phyloP scores from a whole-genome alignment of 768 basidiomycete genomes.

The Lactarius deliciosus region DNA sequence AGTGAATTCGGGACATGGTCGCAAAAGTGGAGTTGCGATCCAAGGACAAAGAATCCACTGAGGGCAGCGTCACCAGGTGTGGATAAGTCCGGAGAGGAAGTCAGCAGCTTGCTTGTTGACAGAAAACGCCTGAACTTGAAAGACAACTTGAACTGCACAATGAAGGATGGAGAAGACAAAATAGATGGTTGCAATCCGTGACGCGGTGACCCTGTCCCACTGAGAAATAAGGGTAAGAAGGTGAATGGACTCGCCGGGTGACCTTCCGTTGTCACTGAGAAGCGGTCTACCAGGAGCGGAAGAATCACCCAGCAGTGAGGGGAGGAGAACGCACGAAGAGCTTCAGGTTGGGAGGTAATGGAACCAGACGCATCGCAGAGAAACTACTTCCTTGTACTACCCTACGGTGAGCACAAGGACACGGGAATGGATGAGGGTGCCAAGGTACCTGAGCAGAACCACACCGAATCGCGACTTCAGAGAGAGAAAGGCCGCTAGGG shows the following conservation, averaged over 20 bases:
- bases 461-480: constrained; percentile 28
- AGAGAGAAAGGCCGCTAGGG: constrained; percentile 47
- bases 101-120: constrained; percentile 59
- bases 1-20: constrained; percentile 46
- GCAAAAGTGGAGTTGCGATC: constrained; percentile 56
- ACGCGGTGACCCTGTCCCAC: constrained; percentile 72
- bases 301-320: constrained; percentile 1
- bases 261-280: neutral
- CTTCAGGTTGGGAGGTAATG: constrained; percentile 44
- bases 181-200: constrained; percentile 63
- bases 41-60: constrained; percentile 53
- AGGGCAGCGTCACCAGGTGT: constrained; percentile 50
- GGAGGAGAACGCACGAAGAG: constrained; percentile 45
- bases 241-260: neutral
- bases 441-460: constrained; percentile 13
- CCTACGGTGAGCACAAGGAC: neutral
- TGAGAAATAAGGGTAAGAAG: constrained; percentile 32
- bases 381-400: neutral
- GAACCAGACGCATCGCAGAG: constrained; percentile 42
- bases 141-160: constrained; percentile 62
- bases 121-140: constrained; percentile 66
- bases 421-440: neutral
- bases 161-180: constrained; percentile 65
- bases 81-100: constrained; percentile 52
- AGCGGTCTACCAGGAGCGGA: neutral